Percentiles rank a stretch among this genome's conserved stretches.
Evolutionary conservation across 1,284 basidiomycete species (phyloP).

Genomic region (Fomitiporia mediterranea): DNA sequence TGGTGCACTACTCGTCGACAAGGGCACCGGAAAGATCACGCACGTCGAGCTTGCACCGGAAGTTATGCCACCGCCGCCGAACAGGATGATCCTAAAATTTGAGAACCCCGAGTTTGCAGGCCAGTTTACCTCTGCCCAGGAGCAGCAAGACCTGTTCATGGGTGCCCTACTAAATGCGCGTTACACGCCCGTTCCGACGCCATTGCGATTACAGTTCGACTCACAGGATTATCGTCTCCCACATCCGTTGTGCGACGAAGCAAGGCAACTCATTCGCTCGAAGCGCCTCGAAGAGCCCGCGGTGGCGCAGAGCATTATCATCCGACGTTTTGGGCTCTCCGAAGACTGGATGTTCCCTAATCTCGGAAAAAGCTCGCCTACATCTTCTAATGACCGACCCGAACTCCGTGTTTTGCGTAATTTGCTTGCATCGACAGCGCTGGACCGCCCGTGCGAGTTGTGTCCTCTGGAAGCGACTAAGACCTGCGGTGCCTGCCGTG

Average conservation of each 20-base stretch:
- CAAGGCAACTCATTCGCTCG: slow-evolving; percentile 16
- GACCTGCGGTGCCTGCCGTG: slow-evolving; percentile 17
- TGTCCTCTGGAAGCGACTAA: slow-evolving; percentile 14
- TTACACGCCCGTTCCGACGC: slow-evolving; percentile 16
- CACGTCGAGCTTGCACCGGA: slow-evolving; percentile 14
- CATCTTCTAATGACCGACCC: not conserved
- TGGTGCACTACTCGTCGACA: slow-evolving; percentile 17
- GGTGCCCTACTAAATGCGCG: slow-evolving; percentile 15
- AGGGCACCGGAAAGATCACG: slow-evolving; percentile 12
- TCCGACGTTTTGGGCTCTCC: slow-evolving; percentile 12
- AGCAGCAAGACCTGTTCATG: slow-evolving; percentile 18
- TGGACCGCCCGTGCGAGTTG: slow-evolving; percentile 15
- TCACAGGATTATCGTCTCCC: slow-evolving; percentile 9
- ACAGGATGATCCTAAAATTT: slow-evolving; percentile 5
- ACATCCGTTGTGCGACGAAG: slow-evolving; percentile 17
- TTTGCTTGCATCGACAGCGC: slow-evolving; percentile 11
- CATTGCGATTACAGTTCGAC: slow-evolving; percentile 17
- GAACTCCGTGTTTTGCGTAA: slow-evolving; percentile 7
- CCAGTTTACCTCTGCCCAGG: slow-evolving; percentile 12
- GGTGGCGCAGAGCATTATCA: slow-evolving; percentile 5
- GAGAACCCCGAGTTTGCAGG: slow-evolving; percentile 10
- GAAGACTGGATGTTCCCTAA: slow-evolving; percentile 16
- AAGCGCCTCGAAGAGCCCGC: slow-evolving; percentile 15
- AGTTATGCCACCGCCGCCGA: not conserved
- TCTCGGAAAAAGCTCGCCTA: not conserved